Evolutionary conservation across 768 basidiomycete species (phyloP).

Genomic region (Mycena indigotica): DNA sequence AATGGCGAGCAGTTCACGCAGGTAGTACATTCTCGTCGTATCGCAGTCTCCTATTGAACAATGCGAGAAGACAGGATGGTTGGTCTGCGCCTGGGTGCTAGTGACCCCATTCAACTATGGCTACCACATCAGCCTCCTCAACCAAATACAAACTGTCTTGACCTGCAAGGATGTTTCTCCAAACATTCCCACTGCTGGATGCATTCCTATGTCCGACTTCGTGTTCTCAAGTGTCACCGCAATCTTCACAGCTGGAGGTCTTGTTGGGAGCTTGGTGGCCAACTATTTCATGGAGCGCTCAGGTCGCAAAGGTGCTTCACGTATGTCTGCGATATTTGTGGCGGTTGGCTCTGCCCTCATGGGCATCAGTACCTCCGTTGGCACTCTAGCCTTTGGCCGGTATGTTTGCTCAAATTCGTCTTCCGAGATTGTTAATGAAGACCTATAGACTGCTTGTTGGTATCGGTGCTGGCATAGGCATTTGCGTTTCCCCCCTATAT

Average conservation of each 20-base stretch:
- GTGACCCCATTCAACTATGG: conserved; percentile 57
- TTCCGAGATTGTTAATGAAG: conserved; percentile 1
- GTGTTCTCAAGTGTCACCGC: conserved; percentile 84
- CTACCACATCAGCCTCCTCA: conserved; percentile 91
- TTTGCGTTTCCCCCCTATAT: conserved; percentile 83
- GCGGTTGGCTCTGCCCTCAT: conserved; percentile 66
- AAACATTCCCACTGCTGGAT: conserved; percentile 54
- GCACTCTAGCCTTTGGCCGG: conserved; percentile 67
- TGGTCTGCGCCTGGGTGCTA: conserved; percentile 69
- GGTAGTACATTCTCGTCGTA: neutral
- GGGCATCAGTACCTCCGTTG: conserved; percentile 59
- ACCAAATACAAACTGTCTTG: conserved; percentile 80
- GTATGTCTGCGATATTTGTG: conserved; percentile 57
- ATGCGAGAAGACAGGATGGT: conserved; percentile 52
- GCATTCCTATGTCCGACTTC: conserved; percentile 77
- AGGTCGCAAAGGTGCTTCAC: conserved; percentile 71
- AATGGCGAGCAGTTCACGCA: conserved; percentile 18
- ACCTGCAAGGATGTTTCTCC: conserved; percentile 56
- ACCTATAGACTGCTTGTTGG: conserved; percentile 66
- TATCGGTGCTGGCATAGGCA: conserved; percentile 69
- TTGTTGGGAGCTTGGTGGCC: conserved; percentile 72
- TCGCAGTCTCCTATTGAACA: no score
- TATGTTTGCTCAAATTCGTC: conserved; percentile 29
- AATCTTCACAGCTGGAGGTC: conserved; percentile 85
- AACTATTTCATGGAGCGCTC: conserved; percentile 68